Evolutionary conservation across 2,329 filamentous ascomycete species (phyloP), one percentile per base, ranked within the genome.

Genomic region (Colletotrichum echinochloae): DNA sequence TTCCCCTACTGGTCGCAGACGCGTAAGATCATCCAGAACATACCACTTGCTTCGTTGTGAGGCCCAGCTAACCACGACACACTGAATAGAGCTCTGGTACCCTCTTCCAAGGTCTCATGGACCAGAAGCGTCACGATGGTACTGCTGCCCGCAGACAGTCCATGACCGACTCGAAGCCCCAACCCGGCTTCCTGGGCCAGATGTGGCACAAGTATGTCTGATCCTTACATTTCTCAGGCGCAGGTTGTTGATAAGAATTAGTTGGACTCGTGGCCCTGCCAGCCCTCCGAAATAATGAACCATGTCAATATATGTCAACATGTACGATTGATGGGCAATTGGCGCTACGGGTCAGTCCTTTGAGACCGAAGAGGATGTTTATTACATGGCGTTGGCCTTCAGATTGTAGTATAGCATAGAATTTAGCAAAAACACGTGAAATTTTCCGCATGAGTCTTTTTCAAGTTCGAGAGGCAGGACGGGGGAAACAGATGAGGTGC

Each of bases 201-300:
- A 83, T 89, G 80, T 90, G 88, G 85, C 83, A 88, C 74, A 88
- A 84, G 87, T 89, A 78, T 63, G 85, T 76, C 16, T 20, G 1
- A 46, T 23, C 5, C 7, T 6, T 1, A 3, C 9, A 30, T 1
- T 16, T 1, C 3, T 20, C 1, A 0, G 1, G 0, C 3, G 14
- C 0, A 14, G 3, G 1, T 18, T 3, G 5, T 37, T 73, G 26
- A 73, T n/a, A 20, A 35, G 11, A n/a, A 28, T 3, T 14, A 81
- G 81, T 66, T 80, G 78, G 70, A 78, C 81, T 51, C 78, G 79
- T 28, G 79, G 77, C 30, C 74, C 78, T 11, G 51, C 48, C 8
- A 72, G 62, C 18, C 73, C 70, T 2, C 65, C 66, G 39, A 79
- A 79, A 71, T 79, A 75, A 33, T 6, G 20, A 52, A 30, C 49